Evolutionary conservation across 352 stramenopile genomes (phyloP).

Genomic region (Pythium aquatile): DNA sequence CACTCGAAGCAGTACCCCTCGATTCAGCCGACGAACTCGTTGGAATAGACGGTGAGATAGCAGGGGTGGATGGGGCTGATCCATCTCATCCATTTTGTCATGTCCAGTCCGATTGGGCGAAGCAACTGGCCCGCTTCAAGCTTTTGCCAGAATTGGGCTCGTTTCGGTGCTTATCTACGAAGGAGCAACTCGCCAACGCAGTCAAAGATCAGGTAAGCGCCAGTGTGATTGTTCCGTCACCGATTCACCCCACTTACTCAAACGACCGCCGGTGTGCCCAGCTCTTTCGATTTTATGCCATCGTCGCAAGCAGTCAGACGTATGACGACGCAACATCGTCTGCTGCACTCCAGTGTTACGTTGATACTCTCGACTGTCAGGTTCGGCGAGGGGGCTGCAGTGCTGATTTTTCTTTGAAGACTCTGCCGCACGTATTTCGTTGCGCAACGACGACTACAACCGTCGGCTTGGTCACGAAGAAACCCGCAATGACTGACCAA

Average conservation of each 20-base stretch:
- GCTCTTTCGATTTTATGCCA: conserved; percentile 15
- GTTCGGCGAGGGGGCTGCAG: conserved; percentile 4
- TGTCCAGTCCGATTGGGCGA: conserved; percentile 3
- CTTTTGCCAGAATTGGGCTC: conserved; percentile 16
- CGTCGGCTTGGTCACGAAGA: conserved; percentile 1
- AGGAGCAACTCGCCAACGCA: neutral
- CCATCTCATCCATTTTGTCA: neutral
- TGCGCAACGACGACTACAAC: neutral
- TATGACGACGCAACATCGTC: neutral
- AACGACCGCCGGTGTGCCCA: neutral
- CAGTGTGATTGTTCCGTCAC: neutral
- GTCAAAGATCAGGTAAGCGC: conserved; percentile 15
- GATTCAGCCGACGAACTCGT: neutral
- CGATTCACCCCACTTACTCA: neutral
- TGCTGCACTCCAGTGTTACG: conserved; percentile 13
- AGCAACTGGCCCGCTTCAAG: neutral
- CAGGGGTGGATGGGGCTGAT: neutral
- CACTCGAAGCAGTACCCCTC: neutral
- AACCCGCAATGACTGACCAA: conserved; percentile 8
- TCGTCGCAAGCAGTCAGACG: neutral
- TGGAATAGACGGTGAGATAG: neutral
- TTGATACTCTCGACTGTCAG: conserved; percentile 1
- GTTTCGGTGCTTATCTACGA: neutral
- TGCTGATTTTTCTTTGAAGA: conserved; percentile 23
- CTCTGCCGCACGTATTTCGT: conserved; percentile 18